Evolutionary conservation across 495 filamentous ascomycete species (phyloP).

Genomic region (Platismatia glauca): DNA sequence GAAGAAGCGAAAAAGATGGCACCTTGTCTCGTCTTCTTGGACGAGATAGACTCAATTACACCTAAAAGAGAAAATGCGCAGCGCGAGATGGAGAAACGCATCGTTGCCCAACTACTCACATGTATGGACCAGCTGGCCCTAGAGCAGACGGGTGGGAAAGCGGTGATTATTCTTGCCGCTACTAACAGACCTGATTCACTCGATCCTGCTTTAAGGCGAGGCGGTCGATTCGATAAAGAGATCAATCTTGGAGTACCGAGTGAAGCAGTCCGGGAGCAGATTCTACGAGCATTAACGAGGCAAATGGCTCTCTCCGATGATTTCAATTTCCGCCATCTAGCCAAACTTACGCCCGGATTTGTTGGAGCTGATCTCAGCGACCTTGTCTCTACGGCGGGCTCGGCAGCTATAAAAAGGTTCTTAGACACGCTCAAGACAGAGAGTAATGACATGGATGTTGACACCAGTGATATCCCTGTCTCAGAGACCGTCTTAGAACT

Average conservation of each 20-base stretch:
- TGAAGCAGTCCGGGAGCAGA: slow-evolving; percentile 71
- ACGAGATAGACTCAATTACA: slow-evolving; percentile 94
- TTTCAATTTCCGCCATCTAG: slow-evolving; percentile 69
- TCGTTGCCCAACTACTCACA: slow-evolving; percentile 86
- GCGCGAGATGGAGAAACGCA: slow-evolving; percentile 92
- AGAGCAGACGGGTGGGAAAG: slow-evolving; percentile 74
- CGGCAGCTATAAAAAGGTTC: slow-evolving; percentile 55
- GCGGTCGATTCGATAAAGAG: slow-evolving; percentile 83
- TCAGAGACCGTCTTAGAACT: slow-evolving; percentile 41
- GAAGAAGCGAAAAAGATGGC: slow-evolving; percentile 79
- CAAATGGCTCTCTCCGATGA: slow-evolving; percentile 60
- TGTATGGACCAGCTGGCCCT: slow-evolving; percentile 80
- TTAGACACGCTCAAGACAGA: slow-evolving; percentile 42
- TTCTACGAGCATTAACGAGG: slow-evolving; percentile 67
- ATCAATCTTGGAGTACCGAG: slow-evolving; percentile 95
- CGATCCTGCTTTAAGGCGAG: slow-evolving; percentile 77
- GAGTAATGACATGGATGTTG: slow-evolving; percentile 47
- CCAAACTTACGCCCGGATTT: slow-evolving; percentile 86
- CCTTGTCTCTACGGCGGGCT: slow-evolving; percentile 65
- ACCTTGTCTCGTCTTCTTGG: slow-evolving; percentile 88
- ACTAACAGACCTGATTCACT: slow-evolving; percentile 88
- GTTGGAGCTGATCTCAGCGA: slow-evolving; percentile 90
- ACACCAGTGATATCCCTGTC: slow-evolving; percentile 27
- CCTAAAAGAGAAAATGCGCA: slow-evolving; percentile 92
- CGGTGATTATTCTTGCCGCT: slow-evolving; percentile 86